Conservation (phyloP, 768 basidiomycete genomes). For the Pleurotus platypus region DNA sequence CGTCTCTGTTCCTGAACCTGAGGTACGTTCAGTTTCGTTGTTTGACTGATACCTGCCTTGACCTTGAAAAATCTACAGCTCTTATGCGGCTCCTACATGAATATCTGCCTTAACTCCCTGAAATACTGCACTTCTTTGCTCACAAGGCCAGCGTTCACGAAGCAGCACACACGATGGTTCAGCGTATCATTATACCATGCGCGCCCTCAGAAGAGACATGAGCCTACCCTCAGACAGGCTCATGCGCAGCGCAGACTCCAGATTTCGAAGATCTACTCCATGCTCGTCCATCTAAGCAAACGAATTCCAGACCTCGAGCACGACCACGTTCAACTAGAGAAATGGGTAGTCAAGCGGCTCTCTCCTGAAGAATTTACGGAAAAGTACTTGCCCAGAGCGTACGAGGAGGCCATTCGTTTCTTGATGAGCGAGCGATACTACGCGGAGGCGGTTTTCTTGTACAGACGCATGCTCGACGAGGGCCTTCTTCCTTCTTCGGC, state of each 20-base stretch:
- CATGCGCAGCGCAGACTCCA: not conserved
- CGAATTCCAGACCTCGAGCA: not conserved
- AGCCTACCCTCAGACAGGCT: not conserved
- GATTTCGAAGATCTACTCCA: not conserved
- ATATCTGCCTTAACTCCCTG: not conserved
- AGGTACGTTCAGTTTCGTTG: not conserved
- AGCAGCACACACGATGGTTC: not conserved
- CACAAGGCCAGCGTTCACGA: not conserved
- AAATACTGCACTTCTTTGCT: not conserved
- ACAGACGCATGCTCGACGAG: constrained; percentile 36
- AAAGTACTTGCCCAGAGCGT: constrained; percentile 13
- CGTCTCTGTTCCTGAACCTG: not conserved
- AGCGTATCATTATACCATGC: not conserved
- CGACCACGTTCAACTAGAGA: not conserved
- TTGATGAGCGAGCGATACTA: constrained; percentile 36
- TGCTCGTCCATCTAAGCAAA: not conserved
- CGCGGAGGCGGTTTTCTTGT: constrained; percentile 34
- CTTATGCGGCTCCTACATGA: not conserved
- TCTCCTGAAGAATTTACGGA: not conserved
- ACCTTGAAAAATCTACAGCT: not conserved
- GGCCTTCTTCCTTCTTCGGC: constrained; percentile 32
- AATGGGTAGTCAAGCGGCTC: not conserved
- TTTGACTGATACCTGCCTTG: not conserved
- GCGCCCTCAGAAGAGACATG: not conserved
- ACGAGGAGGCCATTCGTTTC: constrained; percentile 33